Percentiles rank a stretch among this genome's conserved stretches.
phyloP scores from a whole-genome alignment of 225 moss, liverwort and hornwort species.

The Physcomitrium patens region DNA sequence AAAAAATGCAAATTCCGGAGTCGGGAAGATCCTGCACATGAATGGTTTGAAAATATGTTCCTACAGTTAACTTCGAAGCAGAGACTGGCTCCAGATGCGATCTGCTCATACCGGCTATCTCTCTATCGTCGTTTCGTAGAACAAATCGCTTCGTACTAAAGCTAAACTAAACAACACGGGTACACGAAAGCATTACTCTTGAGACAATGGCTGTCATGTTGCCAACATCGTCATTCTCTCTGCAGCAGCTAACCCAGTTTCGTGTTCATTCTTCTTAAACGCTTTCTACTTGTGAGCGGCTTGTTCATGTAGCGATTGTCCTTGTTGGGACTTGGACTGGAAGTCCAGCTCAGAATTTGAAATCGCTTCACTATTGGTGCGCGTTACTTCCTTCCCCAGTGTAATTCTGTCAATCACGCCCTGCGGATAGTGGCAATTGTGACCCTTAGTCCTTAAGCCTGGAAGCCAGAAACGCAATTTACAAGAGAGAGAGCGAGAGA shows the following conservation, averaged over 20 bases:
- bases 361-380: neutral
- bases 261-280: conserved; percentile 15
- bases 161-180: neutral
- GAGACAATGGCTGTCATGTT: neutral
- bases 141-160: neutral
- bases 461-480: neutral
- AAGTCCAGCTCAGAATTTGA: no score
- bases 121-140: neutral
- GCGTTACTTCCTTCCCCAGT: conserved; percentile 23
- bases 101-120: neutral
- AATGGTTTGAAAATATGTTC: neutral
- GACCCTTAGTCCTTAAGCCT: neutral
- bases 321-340: conserved; percentile 7
- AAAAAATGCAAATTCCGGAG: neutral
- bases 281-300: conserved; percentile 19
- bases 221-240: conserved; percentile 2
- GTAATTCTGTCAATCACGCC: conserved; percentile 50
- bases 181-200: neutral
- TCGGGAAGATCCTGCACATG: neutral
- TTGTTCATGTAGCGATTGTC: conserved; percentile 6
- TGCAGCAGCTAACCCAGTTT: neutral
- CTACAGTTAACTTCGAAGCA: neutral
- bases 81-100: neutral
- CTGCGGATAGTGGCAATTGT: conserved; percentile 28
- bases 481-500: neutral